Percentiles rank a stretch among this genome's conserved stretches.
Conservation (phyloP, 257 asterid genomes). For the Lycium barbarum region DNA sequence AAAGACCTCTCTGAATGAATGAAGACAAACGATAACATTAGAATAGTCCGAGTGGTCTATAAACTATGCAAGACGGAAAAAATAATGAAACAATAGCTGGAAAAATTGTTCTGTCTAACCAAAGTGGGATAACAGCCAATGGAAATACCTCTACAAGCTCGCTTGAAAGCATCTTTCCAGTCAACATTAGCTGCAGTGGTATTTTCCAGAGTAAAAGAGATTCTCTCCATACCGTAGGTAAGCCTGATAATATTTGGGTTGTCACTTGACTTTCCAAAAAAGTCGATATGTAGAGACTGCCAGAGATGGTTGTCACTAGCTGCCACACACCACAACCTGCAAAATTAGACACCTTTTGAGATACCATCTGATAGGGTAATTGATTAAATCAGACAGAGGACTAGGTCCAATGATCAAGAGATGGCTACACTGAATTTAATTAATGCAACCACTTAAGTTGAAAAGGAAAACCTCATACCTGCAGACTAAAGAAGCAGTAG, state of each 20-base stretch:
- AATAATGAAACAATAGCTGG: background rate
- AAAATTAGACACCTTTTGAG: constrained; percentile 24
- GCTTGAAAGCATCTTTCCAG: constrained; percentile 60
- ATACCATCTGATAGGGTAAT: constrained; percentile 18
- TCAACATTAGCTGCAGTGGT: constrained; percentile 34
- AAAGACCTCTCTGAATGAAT: background rate
- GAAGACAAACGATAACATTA: background rate
- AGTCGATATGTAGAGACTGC: constrained; percentile 54
- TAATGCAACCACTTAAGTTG: background rate
- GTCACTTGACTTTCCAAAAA: constrained; percentile 44
- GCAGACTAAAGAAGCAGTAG: constrained; percentile 75
- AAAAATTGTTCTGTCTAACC: background rate
- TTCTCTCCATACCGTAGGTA: constrained; percentile 25
- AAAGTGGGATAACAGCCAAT: background rate
- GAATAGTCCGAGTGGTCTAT: background rate
- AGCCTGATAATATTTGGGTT: constrained; percentile 22
- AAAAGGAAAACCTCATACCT: constrained; percentile 46
- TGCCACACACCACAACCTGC: constrained; percentile 77
- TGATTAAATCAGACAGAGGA: constrained; percentile 20
- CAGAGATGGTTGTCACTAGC: constrained; percentile 75
- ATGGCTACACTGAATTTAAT: constrained; percentile 4
- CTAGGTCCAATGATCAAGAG: constrained; percentile 14
- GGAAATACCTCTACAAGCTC: constrained; percentile 54
- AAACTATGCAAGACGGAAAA: background rate
- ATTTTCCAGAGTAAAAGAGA: background rate